phyloP scores from a whole-genome alignment of 257 asterid genomes.

The Solanum corneliomulleri region DNA sequence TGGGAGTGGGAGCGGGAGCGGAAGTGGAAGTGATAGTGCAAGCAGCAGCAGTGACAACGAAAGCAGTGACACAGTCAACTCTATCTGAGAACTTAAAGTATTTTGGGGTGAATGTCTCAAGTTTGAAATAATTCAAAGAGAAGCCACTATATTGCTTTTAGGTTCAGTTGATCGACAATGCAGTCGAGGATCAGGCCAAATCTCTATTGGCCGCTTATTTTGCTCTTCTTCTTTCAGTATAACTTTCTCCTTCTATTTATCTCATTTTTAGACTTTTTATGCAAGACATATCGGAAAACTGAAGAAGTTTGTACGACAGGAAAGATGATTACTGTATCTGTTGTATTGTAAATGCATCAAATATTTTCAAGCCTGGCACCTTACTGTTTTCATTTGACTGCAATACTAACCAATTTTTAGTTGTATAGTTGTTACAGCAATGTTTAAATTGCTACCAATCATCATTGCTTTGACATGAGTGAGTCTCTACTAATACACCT shows the following conservation, averaged over 20 bases:
- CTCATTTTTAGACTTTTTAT: neutral
- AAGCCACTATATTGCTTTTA: neutral
- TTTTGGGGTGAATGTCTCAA: neutral
- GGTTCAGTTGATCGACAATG: neutral
- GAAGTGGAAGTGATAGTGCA: slow-evolving; percentile 39
- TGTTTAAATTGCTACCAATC: neutral
- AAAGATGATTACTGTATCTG: neutral
- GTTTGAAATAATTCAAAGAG: neutral
- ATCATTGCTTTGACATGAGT: neutral
- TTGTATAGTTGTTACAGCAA: neutral
- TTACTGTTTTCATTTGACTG: neutral
- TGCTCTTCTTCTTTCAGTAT: neutral
- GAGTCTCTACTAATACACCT: neutral
- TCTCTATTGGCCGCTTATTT: neutral
- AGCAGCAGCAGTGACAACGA: slow-evolving; percentile 71
- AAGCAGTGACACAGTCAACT: slow-evolving; percentile 55
- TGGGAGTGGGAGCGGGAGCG: slow-evolving; percentile 43
- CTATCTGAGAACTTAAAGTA: slow-evolving; percentile 25
- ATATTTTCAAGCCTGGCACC: neutral
- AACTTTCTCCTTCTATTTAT: neutral
- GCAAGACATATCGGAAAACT: neutral
- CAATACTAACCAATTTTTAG: neutral
- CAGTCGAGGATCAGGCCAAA: neutral
- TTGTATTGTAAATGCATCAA: neutral
- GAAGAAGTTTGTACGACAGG: neutral